These are phyloP conservation scores for Salix exigua DNA, from an alignment of 345 rosid species.

Conservation along the genomic window DNA sequence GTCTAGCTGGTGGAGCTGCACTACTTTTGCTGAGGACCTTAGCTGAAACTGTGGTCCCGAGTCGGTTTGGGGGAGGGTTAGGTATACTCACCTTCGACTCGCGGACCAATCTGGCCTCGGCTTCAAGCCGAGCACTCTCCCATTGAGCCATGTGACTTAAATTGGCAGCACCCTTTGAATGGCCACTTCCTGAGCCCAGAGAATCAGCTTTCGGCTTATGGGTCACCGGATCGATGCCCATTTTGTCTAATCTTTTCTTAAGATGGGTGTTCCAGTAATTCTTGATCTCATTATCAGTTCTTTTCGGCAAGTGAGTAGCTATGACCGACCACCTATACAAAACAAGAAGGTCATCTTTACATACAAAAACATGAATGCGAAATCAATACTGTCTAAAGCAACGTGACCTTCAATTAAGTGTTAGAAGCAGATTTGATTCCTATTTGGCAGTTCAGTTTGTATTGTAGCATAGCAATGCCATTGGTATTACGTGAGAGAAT, in stretches of 20 bases:
- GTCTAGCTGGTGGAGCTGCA: conserved; percentile 8
- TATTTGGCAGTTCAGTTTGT: neutral
- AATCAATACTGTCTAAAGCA: neutral
- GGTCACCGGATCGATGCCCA: conserved; percentile 9
- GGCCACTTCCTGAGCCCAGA: neutral
- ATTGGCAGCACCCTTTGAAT: neutral
- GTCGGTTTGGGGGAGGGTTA: conserved; percentile 8
- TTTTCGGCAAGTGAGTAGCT: conserved; percentile 7
- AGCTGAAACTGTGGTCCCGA: neutral
- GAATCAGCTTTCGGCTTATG: conserved; percentile 10
- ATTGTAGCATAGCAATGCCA: neutral
- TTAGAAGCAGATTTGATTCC: neutral
- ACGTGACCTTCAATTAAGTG: neutral
- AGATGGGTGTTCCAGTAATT: conserved; percentile 17
- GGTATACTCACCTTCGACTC: neutral
- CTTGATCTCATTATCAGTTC: conserved; percentile 17
- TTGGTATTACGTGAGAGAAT: neutral
- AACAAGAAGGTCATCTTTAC: neutral
- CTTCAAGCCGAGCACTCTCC: conserved; percentile 38
- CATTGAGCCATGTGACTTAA: conserved; percentile 40
- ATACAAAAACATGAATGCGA: neutral
- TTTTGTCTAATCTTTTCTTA: conserved; percentile 12
- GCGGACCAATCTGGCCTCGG: conserved; percentile 27
- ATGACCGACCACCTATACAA: conserved; percentile 10
- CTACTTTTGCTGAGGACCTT: neutral